Evolutionary conservation across 2,329 filamentous ascomycete species (phyloP), one percentile per base, ranked within the genome.

Genomic region (Colletotrichum magnum): DNA sequence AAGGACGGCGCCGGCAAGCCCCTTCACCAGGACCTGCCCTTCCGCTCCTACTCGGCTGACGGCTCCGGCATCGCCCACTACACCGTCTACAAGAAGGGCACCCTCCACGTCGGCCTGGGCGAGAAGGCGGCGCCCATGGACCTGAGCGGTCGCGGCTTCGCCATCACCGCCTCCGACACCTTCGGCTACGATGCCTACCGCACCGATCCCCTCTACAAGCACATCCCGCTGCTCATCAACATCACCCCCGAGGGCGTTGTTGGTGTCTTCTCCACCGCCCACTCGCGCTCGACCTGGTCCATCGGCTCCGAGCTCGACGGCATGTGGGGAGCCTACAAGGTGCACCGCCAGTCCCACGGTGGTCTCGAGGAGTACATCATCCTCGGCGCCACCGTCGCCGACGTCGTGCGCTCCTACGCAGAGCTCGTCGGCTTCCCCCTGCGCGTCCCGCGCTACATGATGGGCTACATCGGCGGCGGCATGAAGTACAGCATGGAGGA

Each of bases 91-190:
- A 88, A 90, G 70, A 81, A 86, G 16, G 83, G 86, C 21, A 90
- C 88, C 0, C 83, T 94, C 0, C 90, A 94, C 73, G 87, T 93
- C 18, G 92, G 92, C 0, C 82, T 94, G 0, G 92, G 92, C 5
- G 92, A 94, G 76, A 93, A 93, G 76, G 84, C 89, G 5, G 91
- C 90, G 0, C 92, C 92, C 0, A 93, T 94, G 90, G 88, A 94
- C 74, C 83, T 94, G 1, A 89, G 86, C 0, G 90, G 89, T 39
- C 85, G 92, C 0, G 84, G 87, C 28, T 94, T 93, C 76, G 85
- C 86, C 28, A 82, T 94, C 15, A 89, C 90, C 0, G 90, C 90
- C 2, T 93, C 90, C 0, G 92, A 94, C 77, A 91, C 88, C 45
- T 94, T 94, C 73, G 90, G 92, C 2, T 93, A 94, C 74, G 91